Evolutionary conservation across 2,329 filamentous ascomycete species (phyloP).

Genomic region (Nigrospora sphaerica): DNA sequence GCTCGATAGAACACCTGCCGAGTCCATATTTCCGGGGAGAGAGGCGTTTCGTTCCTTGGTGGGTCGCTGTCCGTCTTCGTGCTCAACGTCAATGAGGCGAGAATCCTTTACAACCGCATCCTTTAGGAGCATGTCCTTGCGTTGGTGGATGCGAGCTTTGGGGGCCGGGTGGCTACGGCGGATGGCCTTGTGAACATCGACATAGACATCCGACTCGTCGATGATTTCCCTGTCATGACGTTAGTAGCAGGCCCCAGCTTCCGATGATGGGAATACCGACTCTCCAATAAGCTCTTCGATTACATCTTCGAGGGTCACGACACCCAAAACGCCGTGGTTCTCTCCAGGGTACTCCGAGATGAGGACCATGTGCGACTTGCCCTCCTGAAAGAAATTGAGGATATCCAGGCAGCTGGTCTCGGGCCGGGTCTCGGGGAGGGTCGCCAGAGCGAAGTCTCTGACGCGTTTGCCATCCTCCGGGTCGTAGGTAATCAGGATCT

Average conservation of each 20-base stretch:
- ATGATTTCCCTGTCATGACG: constrained; percentile 72
- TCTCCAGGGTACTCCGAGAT: constrained; percentile 89
- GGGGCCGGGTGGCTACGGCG: constrained; percentile 81
- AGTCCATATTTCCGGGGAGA: constrained; percentile 28
- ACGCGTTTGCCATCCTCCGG: constrained; percentile 86
- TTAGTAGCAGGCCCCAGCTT: neutral
- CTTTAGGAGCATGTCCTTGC: constrained; percentile 26
- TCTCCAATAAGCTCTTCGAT: constrained; percentile 98
- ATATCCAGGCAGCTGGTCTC: constrained; percentile 97
- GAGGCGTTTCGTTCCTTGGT: constrained; percentile 25
- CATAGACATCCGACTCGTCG: constrained; percentile 95
- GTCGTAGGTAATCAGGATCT: constrained; percentile 98
- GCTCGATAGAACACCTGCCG: constrained; percentile 29
- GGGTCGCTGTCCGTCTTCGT: constrained; percentile 18
- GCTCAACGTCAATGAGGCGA: constrained; percentile 34
- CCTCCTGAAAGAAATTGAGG: constrained; percentile 99
- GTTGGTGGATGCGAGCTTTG: constrained; percentile 50
- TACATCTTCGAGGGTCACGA: constrained; percentile 94
- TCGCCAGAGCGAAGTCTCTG: constrained; percentile 84
- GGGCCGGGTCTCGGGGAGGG: constrained; percentile 86
- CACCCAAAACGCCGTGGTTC: constrained; percentile 81
- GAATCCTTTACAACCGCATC: constrained; percentile 19
- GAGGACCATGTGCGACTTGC: constrained; percentile 97
- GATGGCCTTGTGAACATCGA: constrained; percentile 97
- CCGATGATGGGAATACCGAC: constrained; percentile 42